Percentiles rank a stretch among this genome's conserved stretches.
Conservation (phyloP, 108 stramenopile genomes). For the Nitzschia inconspicua region DNA sequence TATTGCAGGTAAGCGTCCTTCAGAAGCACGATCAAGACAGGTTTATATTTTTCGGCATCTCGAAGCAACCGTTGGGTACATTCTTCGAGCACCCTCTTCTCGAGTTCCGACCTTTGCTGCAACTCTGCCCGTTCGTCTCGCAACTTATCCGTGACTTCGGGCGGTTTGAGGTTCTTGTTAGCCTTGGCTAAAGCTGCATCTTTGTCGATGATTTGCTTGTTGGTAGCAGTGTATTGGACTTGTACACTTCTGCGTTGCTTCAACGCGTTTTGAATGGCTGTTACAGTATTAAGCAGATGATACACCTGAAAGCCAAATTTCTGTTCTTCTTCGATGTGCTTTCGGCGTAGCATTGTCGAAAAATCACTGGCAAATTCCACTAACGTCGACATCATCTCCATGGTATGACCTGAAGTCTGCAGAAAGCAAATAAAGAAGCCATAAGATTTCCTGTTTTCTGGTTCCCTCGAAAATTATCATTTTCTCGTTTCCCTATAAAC, state of each 20-base stretch:
- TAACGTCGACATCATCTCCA: slow-evolving; percentile 24
- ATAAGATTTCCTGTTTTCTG: too few relatives aligned
- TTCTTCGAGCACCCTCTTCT: slow-evolving; percentile 59
- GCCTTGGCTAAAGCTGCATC: slow-evolving; percentile 42
- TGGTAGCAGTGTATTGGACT: slow-evolving; percentile 55
- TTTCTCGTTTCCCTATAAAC: too few relatives aligned
- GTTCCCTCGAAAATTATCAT: not conserved
- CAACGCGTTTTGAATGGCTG: slow-evolving; percentile 76
- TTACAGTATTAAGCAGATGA: slow-evolving; percentile 66
- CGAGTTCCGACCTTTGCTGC: slow-evolving; percentile 32
- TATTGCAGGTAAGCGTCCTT: slow-evolving; percentile 54
- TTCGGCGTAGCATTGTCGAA: slow-evolving; percentile 50
- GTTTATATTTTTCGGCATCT: slow-evolving; percentile 76
- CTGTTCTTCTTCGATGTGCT: slow-evolving; percentile 69
- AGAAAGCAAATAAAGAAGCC: too few relatives aligned
- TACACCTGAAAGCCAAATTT: slow-evolving; percentile 71
- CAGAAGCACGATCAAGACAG: slow-evolving; percentile 50
- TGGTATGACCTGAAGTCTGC: too few relatives aligned
- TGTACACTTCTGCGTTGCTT: slow-evolving; percentile 67
- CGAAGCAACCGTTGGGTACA: slow-evolving; percentile 67
- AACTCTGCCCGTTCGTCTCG: slow-evolving; percentile 30
- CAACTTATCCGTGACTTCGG: slow-evolving; percentile 31
- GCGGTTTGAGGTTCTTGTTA: slow-evolving; percentile 27
- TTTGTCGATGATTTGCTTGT: slow-evolving; percentile 52
- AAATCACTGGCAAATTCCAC: slow-evolving; percentile 54